Evolutionary conservation across 768 basidiomycete species (phyloP).

Genomic region (Mycena vitilis): DNA sequence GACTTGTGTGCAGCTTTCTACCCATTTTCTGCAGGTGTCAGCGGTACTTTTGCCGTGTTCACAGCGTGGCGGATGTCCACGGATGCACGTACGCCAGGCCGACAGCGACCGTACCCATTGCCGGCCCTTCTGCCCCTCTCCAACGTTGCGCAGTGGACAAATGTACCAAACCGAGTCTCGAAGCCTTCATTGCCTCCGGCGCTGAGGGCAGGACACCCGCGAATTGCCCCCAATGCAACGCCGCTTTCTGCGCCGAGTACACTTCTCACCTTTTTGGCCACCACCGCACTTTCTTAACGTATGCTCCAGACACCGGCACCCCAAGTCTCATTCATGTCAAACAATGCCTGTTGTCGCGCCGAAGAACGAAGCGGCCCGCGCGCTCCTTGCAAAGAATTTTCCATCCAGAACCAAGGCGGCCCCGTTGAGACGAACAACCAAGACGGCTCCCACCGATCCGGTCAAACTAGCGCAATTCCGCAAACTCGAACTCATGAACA

Average conservation of each 20-base stretch:
- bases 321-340: constrained; percentile 69
- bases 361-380: constrained; percentile 62
- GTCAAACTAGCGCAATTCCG: constrained; percentile 64
- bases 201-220: constrained; percentile 45
- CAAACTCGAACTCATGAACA: constrained; percentile 76
- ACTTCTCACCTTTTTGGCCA: constrained; percentile 26
- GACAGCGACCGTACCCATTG: constrained; percentile 13
- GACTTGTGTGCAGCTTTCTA: constrained; percentile 64
- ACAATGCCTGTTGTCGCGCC: constrained; percentile 35
- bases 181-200: constrained; percentile 47
- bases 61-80: constrained; percentile 72
- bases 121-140: constrained; percentile 40
- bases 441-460: constrained; percentile 57
- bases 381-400: constrained; percentile 67
- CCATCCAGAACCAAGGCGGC: constrained; percentile 42
- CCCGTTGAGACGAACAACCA: constrained; percentile 39
- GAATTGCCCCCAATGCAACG: constrained; percentile 64
- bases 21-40: constrained; percentile 79
- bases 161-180: constrained; percentile 70
- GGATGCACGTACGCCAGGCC: constrained; percentile 72
- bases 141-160: constrained; percentile 61
- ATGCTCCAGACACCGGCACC: constrained; percentile 71
- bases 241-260: constrained; percentile 75
- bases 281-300: constrained; percentile 24
- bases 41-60: constrained; percentile 70